Evolutionary conservation across 2,329 filamentous ascomycete species (phyloP).

Genomic region (Ambrosiella beaveri): DNA sequence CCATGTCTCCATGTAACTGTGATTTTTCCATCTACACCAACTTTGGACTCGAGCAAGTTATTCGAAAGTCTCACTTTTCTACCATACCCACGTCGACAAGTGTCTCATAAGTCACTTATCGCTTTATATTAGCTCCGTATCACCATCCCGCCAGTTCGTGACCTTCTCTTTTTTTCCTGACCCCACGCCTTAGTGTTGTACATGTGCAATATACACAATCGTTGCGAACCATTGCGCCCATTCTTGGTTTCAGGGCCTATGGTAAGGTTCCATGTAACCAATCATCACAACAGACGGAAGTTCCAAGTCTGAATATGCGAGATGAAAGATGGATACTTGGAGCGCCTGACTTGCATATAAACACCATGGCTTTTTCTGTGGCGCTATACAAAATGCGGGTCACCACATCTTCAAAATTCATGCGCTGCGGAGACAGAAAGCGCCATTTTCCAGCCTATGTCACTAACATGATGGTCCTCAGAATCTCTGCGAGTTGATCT

Average conservation of each 20-base stretch:
- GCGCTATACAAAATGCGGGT: neutral
- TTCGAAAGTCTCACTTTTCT: neutral
- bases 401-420: neutral
- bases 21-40: neutral
- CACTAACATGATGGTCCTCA: neutral
- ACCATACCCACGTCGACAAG: neutral
- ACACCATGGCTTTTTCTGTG: neutral
- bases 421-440: neutral
- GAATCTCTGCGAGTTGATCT: neutral
- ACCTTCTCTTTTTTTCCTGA: neutral
- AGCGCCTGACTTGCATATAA: neutral
- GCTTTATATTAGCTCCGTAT: neutral
- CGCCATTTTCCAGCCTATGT: neutral
- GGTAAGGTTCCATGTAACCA: neutral
- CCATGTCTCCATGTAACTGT: no score
- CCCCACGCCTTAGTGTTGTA: neutral
- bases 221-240: neutral
- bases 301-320: neutral
- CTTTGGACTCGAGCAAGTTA: neutral
- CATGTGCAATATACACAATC: neutral
- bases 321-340: neutral
- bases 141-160: neutral
- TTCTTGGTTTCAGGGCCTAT: neutral
- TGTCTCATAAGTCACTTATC: neutral
- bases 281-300: neutral